Base-by-base conservation (phyloP, 306 rosid genomes). In the Calophaca sinica region DNA sequence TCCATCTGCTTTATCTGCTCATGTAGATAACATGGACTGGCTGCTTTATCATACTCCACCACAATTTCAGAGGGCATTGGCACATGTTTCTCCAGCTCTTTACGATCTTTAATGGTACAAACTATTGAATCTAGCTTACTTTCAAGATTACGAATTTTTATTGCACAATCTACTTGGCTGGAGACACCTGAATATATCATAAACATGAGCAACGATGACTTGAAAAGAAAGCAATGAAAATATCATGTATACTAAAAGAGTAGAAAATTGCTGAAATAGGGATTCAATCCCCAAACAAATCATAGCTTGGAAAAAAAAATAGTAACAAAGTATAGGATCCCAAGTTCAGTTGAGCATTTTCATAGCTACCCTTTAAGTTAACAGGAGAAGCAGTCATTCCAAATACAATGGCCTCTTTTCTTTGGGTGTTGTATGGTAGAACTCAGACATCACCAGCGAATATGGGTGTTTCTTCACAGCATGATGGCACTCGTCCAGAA, bases 311-410 rank as follows among this genome's bases (percentile, higher is more conserved):
- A 72, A 55, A 64, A 39, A 2, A 64, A 65, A 45, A 64, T 15
- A n/a, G n/a, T n/a, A n/a, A n/a, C n/a, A n/a, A n/a, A 41, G 59
- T 15, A 51, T 8, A 13, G 62, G 42, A 83, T 45, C 26, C 39
- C 35, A 73, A 73, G 45, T 44, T 73, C 49, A 77, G 68, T 52
- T 73, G 41, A 81, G 66, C 60, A 33, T 28, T 12, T 14, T 29
- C 26, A 59, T 11, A 75, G 80, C 33, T 79, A 94, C 99, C 99
- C 83, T 94, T 94, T 66, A 94, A 86, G 73, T 94, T 94, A 73
- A 94, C 99, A 54, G 99, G 99, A 75, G 97, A 94, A 75, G 99
- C 99, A 62, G 99, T 94, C 99, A 94, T 94, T 84, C 99, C 99
- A 85, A 94, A 94, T 50, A 94, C 88, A 74, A 69, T 33, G 99